These are phyloP conservation scores for Solanum hybrid DNA, from an alignment of 305 asterid genomes.

Conservation along the genomic window DNA sequence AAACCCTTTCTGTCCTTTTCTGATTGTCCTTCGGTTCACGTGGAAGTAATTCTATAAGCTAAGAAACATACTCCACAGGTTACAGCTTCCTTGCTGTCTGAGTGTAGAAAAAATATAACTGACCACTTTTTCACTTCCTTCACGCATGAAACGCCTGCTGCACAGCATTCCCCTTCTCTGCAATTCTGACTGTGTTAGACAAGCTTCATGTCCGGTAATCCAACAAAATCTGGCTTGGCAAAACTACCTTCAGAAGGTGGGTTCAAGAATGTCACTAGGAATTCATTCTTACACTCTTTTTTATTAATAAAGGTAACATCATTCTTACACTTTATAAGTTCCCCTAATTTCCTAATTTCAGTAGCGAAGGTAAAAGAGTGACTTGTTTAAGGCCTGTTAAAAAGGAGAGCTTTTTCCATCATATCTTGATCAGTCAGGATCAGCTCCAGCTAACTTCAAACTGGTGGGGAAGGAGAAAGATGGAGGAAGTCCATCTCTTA, in stretches of 20 bases:
- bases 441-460: background rate
- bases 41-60: background rate
- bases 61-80: background rate
- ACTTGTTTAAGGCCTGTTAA: background rate
- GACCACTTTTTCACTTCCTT: background rate
- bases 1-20: background rate
- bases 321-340: background rate
- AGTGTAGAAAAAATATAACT: background rate
- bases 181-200: background rate
- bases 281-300: background rate
- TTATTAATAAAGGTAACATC: background rate
- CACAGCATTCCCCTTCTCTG: background rate
- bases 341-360: background rate
- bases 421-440: background rate
- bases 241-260: background rate
- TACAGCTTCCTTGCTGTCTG: background rate
- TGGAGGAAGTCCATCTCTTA: background rate
- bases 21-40: background rate
- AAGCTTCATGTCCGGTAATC: background rate
- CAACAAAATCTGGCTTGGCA: background rate
- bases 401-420: background rate
- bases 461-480: background rate
- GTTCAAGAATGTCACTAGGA: background rate
- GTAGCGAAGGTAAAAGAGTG: background rate
- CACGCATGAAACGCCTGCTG: background rate